Base-by-base conservation (phyloP, 176 grass and related monocot genomes). In the Musa troglodytarum region DNA sequence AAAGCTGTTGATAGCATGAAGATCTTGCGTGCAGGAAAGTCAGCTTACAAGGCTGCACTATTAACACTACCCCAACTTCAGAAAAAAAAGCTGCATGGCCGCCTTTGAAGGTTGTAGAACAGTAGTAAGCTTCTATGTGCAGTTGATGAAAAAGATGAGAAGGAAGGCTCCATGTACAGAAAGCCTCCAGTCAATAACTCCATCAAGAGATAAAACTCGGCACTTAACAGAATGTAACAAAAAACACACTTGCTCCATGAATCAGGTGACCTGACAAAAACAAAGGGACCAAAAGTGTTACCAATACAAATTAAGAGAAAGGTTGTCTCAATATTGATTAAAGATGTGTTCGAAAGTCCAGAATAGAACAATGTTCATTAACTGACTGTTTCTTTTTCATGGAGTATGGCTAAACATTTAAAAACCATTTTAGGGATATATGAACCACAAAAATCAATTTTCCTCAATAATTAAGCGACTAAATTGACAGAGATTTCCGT, bases 151-250 rank as follows among this genome's bases (percentile, higher is more conserved):
- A 65, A 85, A 88, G 74, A 82, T 92, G 79, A 87, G 85, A 83
- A 85, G 79, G 66, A 88, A 88, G 81, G 88, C 89, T 78, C 93
- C 82, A 74, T 82, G 88, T 82, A 96, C 81, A 76, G 82, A 90
- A 82, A 96, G 92, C 73, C 93, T 89, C 93, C 93, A 88, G 81
- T 88, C 90, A 90, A 96, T 87, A 87, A 92, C 85, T 83, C 92
- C 85, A 86, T 96, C 87, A 19, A 92, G 87, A 74, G 88, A 77
- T 12, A 87, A 92, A 73, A 88, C 78, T 76, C 85, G 79, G 76
- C 67, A 86, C 85, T 86, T 72, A 76, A 84, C 76, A 79, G 78
- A 90, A 80, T 77, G 92, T 90, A 85, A 78, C 62, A 76, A 53
- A 78, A 69, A 87, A 49, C 78, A 85, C 77, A 76, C 82, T 82